A percentile compares a stretch with the other conserved stretches of the same genome.
phyloP scores from a whole-genome alignment of 2,329 filamentous ascomycete species.

The Venturia nashicola region DNA sequence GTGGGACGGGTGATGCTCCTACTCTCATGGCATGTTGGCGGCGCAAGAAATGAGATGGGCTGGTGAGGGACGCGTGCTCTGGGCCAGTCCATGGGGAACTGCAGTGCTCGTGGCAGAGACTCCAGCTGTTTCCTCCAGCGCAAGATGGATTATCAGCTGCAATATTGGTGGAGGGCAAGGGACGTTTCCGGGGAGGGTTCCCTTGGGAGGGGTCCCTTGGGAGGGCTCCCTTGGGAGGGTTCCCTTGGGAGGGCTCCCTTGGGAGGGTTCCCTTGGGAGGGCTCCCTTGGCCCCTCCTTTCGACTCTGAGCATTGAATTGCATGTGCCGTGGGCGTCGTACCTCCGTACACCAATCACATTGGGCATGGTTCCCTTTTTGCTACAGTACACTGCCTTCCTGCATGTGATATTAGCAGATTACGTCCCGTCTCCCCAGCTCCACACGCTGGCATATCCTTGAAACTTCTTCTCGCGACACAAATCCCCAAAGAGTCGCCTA shows the following conservation, averaged over 20 bases:
- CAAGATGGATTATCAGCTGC: background rate
- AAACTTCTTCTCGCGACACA: constrained; percentile 1
- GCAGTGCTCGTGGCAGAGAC: too few species aligned
- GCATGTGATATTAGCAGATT: constrained; percentile 2
- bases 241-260: too few species aligned
- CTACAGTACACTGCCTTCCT: background rate
- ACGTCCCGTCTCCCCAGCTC: background rate
- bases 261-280: too few species aligned
- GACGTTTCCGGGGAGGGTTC: background rate
- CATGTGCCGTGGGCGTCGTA: background rate
- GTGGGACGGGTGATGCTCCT: background rate
- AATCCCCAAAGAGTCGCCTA: background rate
- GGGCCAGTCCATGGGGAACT: too few species aligned
- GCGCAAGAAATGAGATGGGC: too few species aligned
- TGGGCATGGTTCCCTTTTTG: background rate
- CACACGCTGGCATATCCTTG: background rate
- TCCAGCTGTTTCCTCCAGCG: too few species aligned
- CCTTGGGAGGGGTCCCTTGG: too few species aligned
- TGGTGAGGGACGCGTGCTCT: too few species aligned
- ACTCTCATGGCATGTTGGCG: too few species aligned
- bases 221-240: too few species aligned
- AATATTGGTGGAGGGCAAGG: background rate
- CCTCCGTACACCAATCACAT: background rate
- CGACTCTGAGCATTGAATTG: background rate
- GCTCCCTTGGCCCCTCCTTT: too few species aligned